Conservation (phyloP, 108 stramenopile genomes). For the Pseudonitzschia delicatissima region DNA sequence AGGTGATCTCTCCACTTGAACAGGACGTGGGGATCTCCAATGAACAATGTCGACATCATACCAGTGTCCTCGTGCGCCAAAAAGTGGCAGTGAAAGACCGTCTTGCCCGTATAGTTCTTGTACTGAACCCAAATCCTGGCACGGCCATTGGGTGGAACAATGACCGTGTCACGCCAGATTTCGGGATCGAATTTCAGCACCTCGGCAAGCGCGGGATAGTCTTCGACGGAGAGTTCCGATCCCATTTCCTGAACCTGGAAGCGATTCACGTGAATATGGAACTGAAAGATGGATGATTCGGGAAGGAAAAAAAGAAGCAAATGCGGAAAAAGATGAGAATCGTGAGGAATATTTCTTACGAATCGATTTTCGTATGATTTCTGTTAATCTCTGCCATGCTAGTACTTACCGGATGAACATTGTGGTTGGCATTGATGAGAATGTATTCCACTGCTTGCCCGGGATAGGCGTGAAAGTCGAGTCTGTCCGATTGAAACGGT, state of each 20-base stretch:
- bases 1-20: slow-evolving; percentile 23
- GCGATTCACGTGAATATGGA: slow-evolving; percentile 55
- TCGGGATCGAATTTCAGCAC: slow-evolving; percentile 25
- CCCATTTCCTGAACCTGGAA: slow-evolving; percentile 54
- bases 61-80: slow-evolving; percentile 59
- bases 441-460: slow-evolving; percentile 44
- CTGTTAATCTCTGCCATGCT: too few species aligned
- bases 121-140: slow-evolving; percentile 39
- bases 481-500: slow-evolving; percentile 23
- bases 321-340: not conserved
- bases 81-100: slow-evolving; percentile 56
- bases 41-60: slow-evolving; percentile 51
- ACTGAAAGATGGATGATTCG: slow-evolving; percentile 5
- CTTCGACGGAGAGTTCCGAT: slow-evolving; percentile 34
- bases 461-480: slow-evolving; percentile 32
- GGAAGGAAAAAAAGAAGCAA: not conserved
- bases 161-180: slow-evolving; percentile 48
- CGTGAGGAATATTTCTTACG: not conserved
- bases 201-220: slow-evolving; percentile 34
- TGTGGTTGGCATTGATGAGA: slow-evolving; percentile 49
- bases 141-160: slow-evolving; percentile 48
- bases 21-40: slow-evolving; percentile 23
- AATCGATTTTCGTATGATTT: too few species aligned
- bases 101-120: slow-evolving; percentile 51
- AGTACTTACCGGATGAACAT: slow-evolving; percentile 35